Conservation (phyloP, 2,329 filamentous ascomycete species). For the Exophiala spinifera region DNA sequence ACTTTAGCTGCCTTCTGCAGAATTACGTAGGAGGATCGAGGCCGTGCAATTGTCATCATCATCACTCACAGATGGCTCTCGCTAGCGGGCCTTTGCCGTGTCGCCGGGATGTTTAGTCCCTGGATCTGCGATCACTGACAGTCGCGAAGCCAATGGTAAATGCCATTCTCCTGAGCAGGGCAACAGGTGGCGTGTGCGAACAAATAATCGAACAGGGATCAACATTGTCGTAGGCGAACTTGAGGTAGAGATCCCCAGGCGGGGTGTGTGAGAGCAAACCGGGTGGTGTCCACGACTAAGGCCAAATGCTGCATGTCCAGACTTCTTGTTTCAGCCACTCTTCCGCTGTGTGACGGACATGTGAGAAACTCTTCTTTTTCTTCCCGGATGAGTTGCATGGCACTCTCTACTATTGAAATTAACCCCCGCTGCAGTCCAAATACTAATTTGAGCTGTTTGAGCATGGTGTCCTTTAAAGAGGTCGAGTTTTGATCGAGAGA, state of each 20-base stretch:
- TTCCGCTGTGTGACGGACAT: no score
- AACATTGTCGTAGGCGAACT: not conserved
- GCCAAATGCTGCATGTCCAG: no score
- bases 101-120: constrained; percentile 4
- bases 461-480: no score
- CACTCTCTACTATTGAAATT: no score
- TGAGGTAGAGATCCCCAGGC: not conserved
- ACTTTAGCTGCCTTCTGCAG: not conserved
- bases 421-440: no score
- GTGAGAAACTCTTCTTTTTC: no score
- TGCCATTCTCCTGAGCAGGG: no score
- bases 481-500: not conserved
- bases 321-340: no score
- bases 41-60: not conserved
- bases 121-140: constrained; percentile 6
- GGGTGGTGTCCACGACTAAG: no score
- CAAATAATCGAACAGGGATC: not conserved
- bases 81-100: constrained; percentile 2
- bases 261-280: no score
- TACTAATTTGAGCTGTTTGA: no score
- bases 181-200: not conserved
- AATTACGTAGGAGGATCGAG: constrained; percentile 1
- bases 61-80: not conserved
- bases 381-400: no score
- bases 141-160: not conserved